Conservation (phyloP, 345 rosid species). For the Brassica cretica region DNA sequence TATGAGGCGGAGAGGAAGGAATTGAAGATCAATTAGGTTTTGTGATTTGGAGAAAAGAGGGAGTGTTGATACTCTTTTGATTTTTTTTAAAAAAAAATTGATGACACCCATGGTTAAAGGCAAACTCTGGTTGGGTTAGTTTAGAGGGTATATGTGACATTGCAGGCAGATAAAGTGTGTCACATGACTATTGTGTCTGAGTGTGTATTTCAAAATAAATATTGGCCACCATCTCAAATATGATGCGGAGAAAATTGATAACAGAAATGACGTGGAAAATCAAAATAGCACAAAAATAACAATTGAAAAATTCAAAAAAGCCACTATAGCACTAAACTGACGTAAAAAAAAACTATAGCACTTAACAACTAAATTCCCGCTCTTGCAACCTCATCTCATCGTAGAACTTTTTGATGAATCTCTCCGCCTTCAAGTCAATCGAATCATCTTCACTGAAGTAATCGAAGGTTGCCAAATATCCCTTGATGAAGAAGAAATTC, state of each 20-base stretch:
- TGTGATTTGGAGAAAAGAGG: too few relatives aligned
- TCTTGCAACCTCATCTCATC: constrained; percentile 67
- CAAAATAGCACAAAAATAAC: not conserved
- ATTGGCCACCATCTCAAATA: constrained; percentile 7
- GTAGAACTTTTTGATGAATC: constrained; percentile 65
- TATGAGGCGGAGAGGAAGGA: too few relatives aligned
- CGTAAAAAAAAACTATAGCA: not conserved
- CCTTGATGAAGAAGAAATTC: constrained; percentile 18
- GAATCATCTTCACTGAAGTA: constrained; percentile 40
- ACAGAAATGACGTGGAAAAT: not conserved
- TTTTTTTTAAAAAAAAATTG: too few relatives aligned
- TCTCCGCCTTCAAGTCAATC: constrained; percentile 74
- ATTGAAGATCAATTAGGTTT: too few relatives aligned
- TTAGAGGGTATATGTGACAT: too few relatives aligned
- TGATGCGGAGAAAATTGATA: not conserved
- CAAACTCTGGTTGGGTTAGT: too few relatives aligned
- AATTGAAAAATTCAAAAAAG: not conserved
- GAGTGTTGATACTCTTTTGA: too few relatives aligned
- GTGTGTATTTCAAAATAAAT: not conserved
- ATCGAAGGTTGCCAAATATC: constrained; percentile 28
- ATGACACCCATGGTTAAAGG: too few relatives aligned
- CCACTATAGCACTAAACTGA: too few relatives aligned
- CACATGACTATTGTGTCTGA: too few relatives aligned
- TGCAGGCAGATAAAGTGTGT: too few relatives aligned
- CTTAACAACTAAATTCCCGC: constrained; percentile 38